Conservation (phyloP, 148 eudicot species). For the Silene latifolia region DNA sequence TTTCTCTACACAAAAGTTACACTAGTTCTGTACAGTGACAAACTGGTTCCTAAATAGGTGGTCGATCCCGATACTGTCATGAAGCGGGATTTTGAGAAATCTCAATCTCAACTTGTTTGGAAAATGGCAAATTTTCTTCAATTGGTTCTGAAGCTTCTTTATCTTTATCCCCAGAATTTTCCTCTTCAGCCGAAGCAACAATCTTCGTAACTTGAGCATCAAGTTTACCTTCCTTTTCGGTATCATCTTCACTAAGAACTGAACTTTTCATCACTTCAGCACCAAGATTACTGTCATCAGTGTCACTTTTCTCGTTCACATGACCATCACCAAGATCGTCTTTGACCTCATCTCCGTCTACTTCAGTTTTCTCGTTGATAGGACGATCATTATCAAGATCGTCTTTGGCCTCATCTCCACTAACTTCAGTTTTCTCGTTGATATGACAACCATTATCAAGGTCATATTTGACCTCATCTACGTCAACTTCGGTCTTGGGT, state of each 20-base stretch:
- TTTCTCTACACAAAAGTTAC: constrained; percentile 25
- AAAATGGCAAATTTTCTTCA: not conserved
- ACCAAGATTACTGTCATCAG: constrained; percentile 17
- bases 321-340: constrained; percentile 1
- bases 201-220: constrained; percentile 8
- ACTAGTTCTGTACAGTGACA: constrained; percentile 28
- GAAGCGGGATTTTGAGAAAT: not conserved
- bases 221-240: constrained; percentile 2
- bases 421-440: not conserved
- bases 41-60: not conserved
- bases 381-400: constrained; percentile 15
- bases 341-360: constrained; percentile 4
- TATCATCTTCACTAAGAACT: constrained; percentile 9
- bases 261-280: constrained; percentile 4
- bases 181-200: constrained; percentile 13
- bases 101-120: not conserved
- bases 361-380: constrained; percentile 20
- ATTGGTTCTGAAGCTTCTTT: constrained; percentile 10
- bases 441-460: not conserved
- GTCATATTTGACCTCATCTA: constrained; percentile 10
- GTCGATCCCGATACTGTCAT: not conserved
- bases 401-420: constrained; percentile 8
- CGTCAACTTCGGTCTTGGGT: constrained; percentile 8
- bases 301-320: constrained; percentile 21
- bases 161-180: constrained; percentile 16